These are phyloP conservation scores for Kondoa subrosea DNA, from an alignment of 768 basidiomycete genomes.

Conservation along the genomic window DNA sequence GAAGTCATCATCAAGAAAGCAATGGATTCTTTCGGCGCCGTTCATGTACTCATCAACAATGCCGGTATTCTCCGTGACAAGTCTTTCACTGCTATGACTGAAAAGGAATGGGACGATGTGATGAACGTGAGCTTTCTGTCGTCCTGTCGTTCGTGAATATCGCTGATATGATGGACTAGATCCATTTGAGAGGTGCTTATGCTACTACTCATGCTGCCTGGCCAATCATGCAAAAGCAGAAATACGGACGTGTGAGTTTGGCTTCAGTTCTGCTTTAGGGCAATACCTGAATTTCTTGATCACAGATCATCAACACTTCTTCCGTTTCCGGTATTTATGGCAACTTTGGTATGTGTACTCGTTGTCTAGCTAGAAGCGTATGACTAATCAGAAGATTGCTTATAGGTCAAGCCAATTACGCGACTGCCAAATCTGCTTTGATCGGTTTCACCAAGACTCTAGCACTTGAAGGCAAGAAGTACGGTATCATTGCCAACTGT, in stretches of 20 bases:
- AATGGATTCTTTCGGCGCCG: constrained; percentile 65
- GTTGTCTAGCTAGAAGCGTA: too few relatives aligned
- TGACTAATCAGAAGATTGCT: too few relatives aligned
- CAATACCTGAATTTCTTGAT: not conserved
- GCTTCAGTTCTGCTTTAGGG: not conserved
- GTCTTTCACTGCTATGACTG: constrained; percentile 72
- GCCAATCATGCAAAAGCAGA: constrained; percentile 92
- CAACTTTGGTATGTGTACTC: constrained; percentile 73
- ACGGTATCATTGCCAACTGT: constrained; percentile 68
- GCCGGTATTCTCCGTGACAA: constrained; percentile 90
- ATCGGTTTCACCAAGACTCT: constrained; percentile 77
- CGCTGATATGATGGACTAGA: constrained; percentile 29
- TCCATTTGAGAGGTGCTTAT: constrained; percentile 75
- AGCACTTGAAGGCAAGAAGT: constrained; percentile 77
- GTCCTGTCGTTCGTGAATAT: not conserved
- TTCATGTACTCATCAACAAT: constrained; percentile 77
- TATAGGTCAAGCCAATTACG: too few relatives aligned
- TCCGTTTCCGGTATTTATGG: constrained; percentile 63
- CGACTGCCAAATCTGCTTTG: constrained; percentile 81
- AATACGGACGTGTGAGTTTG: constrained; percentile 51
- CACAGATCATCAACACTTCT: constrained; percentile 64
- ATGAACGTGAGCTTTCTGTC: not conserved
- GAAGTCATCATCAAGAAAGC: constrained; percentile 75
- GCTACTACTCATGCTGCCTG: constrained; percentile 79
- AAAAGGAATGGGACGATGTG: constrained; percentile 71